phyloP scores from a whole-genome alignment of 192 early-diverging fungal species.

The Piromyces sp. region DNA sequence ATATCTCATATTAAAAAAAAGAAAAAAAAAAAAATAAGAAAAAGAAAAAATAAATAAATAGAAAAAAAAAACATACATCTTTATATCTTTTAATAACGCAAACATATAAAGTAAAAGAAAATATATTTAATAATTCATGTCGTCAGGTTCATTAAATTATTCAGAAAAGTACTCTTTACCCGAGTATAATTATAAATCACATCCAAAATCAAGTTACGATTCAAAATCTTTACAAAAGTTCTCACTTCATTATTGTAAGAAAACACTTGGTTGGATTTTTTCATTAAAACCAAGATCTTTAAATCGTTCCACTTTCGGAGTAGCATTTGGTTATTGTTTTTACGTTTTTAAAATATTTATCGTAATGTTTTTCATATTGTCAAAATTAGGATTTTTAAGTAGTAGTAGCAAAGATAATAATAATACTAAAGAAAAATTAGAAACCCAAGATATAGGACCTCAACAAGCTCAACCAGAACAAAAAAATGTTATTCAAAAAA shows the following conservation, averaged over 20 bases:
- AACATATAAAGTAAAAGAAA: too few relatives aligned
- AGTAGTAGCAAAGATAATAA: not conserved
- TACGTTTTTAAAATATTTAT: not conserved
- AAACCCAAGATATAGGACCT: not conserved
- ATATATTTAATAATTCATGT: not conserved
- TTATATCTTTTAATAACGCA: too few relatives aligned
- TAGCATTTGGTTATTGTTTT: not conserved
- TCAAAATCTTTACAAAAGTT: not conserved
- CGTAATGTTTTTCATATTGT: not conserved
- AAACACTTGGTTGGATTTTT: not conserved
- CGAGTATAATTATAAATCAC: not conserved
- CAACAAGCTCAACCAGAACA: not conserved
- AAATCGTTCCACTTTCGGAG: not conserved
- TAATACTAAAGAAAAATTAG: too few relatives aligned
- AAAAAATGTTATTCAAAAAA: not conserved
- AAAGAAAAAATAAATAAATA: too few relatives aligned
- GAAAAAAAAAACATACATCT: too few relatives aligned
- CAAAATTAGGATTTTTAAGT: not conserved
- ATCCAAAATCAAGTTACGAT: not conserved
- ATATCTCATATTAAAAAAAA: too few relatives aligned
- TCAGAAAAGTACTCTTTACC: not conserved
- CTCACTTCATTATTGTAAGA: not conserved
- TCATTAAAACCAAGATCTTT: not conserved
- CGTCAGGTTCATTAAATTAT: not conserved
- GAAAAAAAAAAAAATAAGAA: too few relatives aligned